phyloP scores from a whole-genome alignment of 176 grass and related monocot species.

The Puya raimondii region DNA sequence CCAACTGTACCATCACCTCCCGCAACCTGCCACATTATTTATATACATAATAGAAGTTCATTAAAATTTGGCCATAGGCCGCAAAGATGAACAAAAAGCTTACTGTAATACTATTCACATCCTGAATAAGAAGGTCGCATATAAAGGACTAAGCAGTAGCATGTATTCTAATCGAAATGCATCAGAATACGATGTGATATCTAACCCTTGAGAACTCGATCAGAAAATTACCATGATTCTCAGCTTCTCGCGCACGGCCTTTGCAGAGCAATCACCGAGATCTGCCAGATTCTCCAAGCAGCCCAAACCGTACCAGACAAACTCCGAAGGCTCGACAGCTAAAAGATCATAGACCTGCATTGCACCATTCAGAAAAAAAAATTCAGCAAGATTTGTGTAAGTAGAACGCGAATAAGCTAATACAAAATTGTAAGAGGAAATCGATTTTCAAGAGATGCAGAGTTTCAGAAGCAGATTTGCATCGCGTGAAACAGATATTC shows the following conservation, averaged over 20 bases:
- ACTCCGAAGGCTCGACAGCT: conserved; percentile 59
- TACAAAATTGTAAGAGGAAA: too few species aligned
- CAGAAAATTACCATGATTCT: conserved; percentile 70
- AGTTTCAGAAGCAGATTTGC: too few species aligned
- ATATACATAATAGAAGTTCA: not conserved
- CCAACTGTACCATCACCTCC: conserved; percentile 81
- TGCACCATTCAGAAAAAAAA: not conserved
- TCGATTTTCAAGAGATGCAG: too few species aligned
- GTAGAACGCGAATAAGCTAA: too few species aligned
- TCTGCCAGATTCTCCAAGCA: conserved; percentile 65
- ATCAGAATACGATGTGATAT: not conserved
- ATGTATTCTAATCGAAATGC: conserved; percentile 5
- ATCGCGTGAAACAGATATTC: too few species aligned
- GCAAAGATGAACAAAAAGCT: not conserved
- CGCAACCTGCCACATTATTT: conserved; percentile 45
- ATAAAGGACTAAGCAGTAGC: not conserved
- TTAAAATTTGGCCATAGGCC: not conserved
- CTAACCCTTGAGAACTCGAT: not conserved
- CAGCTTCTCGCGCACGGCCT: conserved; percentile 44
- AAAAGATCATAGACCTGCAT: conserved; percentile 86
- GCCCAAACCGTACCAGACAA: conserved; percentile 72
- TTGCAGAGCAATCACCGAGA: conserved; percentile 59
- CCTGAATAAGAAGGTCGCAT: not conserved
- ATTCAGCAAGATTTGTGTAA: too few species aligned
- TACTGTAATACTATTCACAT: too few species aligned